These are phyloP conservation scores for Elasticomyces elasticus DNA, from an alignment of 495 filamentous ascomycete genomes.

Conservation along the genomic window DNA sequence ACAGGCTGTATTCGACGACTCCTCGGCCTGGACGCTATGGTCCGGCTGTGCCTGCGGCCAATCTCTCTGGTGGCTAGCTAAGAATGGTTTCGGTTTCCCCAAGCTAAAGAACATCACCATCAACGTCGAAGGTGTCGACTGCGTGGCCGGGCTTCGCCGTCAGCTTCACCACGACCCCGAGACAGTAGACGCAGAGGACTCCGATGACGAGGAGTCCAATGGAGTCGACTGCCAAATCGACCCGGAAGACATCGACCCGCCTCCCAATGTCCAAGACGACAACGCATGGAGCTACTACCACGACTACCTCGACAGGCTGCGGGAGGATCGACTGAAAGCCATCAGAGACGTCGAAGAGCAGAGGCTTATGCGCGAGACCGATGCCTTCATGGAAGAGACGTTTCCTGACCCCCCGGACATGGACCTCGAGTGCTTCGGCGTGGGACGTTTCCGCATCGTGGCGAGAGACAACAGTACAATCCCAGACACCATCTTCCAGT, in stretches of 20 bases:
- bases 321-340: too few species aligned
- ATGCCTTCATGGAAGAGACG: neutral
- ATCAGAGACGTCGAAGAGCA: too few species aligned
- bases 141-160: neutral
- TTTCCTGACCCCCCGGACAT: neutral
- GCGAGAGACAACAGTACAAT: neutral
- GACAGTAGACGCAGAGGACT: neutral
- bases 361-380: neutral
- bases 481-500: neutral
- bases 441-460: neutral
- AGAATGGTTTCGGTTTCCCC: neutral
- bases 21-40: neutral
- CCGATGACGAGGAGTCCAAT: neutral
- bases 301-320: too few species aligned
- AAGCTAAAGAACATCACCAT: neutral
- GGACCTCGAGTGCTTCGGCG: neutral
- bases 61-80: neutral
- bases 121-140: neutral
- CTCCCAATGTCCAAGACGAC: neutral
- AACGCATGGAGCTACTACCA: too few species aligned
- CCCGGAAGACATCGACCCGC: neutral
- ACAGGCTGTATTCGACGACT: neutral
- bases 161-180: neutral
- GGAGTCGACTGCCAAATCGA: neutral
- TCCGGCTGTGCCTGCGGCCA: neutral